A percentile compares a stretch with the other conserved stretches of the same genome.
Evolutionary conservation across 768 basidiomycete species (phyloP).

Genomic region (Tulasnella sp.): DNA sequence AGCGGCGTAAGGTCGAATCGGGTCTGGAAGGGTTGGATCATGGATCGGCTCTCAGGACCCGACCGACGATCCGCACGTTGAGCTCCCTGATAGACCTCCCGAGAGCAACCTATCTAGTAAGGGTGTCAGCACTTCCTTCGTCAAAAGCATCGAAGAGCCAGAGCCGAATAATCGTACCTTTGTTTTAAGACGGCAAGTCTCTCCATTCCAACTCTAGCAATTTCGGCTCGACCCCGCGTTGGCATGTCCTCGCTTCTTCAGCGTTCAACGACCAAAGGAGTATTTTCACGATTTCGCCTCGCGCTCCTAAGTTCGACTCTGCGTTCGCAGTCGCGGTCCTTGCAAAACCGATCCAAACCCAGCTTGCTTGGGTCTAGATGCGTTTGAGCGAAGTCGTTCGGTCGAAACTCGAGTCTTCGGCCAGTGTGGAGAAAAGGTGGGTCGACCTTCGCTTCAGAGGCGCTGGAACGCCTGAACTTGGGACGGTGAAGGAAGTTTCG

Average conservation of each 20-base stretch:
- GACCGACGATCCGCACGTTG: conserved; percentile 74
- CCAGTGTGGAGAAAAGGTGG: conserved; percentile 77
- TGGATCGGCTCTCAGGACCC: conserved; percentile 72
- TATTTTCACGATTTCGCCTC: conserved; percentile 76
- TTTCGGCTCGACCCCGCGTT: conserved; percentile 70
- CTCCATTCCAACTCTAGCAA: conserved; percentile 71
- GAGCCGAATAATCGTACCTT: conserved; percentile 51
- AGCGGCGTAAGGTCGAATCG: conserved; percentile 48
- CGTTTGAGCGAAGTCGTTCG: conserved; percentile 76
- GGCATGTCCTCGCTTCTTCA: conserved; percentile 74
- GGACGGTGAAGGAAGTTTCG: conserved; percentile 73
- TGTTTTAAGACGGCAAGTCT: conserved; percentile 74
- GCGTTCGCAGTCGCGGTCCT: conserved; percentile 70
- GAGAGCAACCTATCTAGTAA: conserved; percentile 55
- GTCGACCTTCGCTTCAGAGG: conserved; percentile 77
- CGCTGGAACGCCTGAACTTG: conserved; percentile 79
- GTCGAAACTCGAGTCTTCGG: conserved; percentile 69
- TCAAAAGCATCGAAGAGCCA: background rate
- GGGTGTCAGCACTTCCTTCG: background rate
- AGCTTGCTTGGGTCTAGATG: conserved; percentile 64
- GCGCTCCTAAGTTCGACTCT: conserved; percentile 70
- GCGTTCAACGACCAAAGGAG: conserved; percentile 66
- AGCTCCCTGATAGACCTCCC: conserved; percentile 85
- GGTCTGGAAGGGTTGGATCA: conserved; percentile 53
- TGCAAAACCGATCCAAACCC: conserved; percentile 69